Base-by-base conservation (phyloP, 345 rosid genomes). In the Alliaria petiolata region DNA sequence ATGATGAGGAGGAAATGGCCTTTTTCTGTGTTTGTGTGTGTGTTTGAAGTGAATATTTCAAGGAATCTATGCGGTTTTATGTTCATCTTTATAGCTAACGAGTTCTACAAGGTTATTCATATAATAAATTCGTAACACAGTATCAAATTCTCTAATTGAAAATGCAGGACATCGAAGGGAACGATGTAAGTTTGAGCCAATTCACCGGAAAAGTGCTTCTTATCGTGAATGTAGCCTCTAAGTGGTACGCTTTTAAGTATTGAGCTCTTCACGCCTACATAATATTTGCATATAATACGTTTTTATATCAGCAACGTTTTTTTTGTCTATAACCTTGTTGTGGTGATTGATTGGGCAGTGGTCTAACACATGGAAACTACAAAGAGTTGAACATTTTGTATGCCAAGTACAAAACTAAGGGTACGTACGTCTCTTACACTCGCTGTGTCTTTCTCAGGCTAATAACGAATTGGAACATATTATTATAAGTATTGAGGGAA, bases 211-310 rank as follows among this genome's bases (percentile, higher is more conserved):
- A 93, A 80, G 97, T 89, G 76, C 81, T 93, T 70, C 82, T 93
- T 76, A 85, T 93, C 45, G 97, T 93, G 70, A 91, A 93, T 66
- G 97, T 93, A 54, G 98, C 97, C n/a, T 93, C 98, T 20, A 85
- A 91, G 83, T 93, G 98, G 97, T 93, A 87, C 0, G 56, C 36
- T 52, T 2, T 12, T 33, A 26, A 44, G 54, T 7, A 4, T 4
- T 22, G 25, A 22, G 25, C 25, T 22, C 25, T 22, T 22, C 25
- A 22, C 25, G n/a, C n/a, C n/a, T n/a, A n/a, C n/a, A n/a, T n/a
- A n/a, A n/a, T n/a, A n/a, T n/a, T n/a, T n/a, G n/a, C n/a, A n/a
- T n/a, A n/a, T n/a, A n/a, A n/a, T n/a, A n/a, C n/a, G 25, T 22
- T 3, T 22, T 22, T 22, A 22, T 22, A 22, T 22, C 25, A 22